A percentile compares a stretch with the other conserved stretches of the same genome.
Evolutionary conservation across 331 rosid genomes (phyloP).

Genomic region (Pyrus hybrid): DNA sequence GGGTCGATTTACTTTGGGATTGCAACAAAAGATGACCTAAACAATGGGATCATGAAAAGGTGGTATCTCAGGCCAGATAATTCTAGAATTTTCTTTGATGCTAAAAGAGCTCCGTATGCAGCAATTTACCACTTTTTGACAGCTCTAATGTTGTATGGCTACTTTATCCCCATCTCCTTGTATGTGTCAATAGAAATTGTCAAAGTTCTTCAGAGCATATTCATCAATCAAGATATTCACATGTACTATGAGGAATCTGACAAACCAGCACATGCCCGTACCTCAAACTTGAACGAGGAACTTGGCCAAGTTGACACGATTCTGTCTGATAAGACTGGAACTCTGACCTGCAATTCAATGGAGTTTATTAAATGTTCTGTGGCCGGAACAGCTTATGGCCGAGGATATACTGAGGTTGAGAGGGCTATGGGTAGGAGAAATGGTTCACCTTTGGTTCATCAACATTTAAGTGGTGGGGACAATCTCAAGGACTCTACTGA

Average conservation of each 20-base stretch:
- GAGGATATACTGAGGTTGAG: slow-evolving; percentile 79
- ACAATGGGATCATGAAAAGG: slow-evolving; percentile 59
- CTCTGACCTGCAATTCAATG: slow-evolving; percentile 97
- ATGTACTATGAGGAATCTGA: slow-evolving; percentile 90
- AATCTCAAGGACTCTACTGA: slow-evolving; percentile 20
- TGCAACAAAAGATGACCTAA: slow-evolving; percentile 56
- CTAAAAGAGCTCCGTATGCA: slow-evolving; percentile 52
- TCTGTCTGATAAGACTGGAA: slow-evolving; percentile 98
- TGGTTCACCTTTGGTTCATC: slow-evolving; percentile 27
- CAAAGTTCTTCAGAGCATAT: slow-evolving; percentile 85
- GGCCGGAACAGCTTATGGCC: slow-evolving; percentile 91
- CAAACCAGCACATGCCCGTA: slow-evolving; percentile 85
- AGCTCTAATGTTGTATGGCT: slow-evolving; percentile 67
- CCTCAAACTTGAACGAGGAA: slow-evolving; percentile 96
- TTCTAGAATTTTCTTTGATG: slow-evolving; percentile 70
- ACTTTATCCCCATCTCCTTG: slow-evolving; percentile 83
- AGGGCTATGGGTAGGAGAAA: slow-evolving; percentile 44
- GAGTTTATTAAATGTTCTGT: slow-evolving; percentile 92
- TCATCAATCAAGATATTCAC: slow-evolving; percentile 80
- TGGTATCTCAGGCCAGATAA: slow-evolving; percentile 92
- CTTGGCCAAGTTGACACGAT: slow-evolving; percentile 97
- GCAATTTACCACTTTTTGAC: slow-evolving; percentile 66
- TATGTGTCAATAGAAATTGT: slow-evolving; percentile 89
- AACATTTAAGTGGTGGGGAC: slow-evolving; percentile 16
- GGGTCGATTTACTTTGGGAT: slow-evolving; percentile 85